Conservation (phyloP, 371 early-diverging fungal genomes). For the Cokeromyces recurvatus region DNA sequence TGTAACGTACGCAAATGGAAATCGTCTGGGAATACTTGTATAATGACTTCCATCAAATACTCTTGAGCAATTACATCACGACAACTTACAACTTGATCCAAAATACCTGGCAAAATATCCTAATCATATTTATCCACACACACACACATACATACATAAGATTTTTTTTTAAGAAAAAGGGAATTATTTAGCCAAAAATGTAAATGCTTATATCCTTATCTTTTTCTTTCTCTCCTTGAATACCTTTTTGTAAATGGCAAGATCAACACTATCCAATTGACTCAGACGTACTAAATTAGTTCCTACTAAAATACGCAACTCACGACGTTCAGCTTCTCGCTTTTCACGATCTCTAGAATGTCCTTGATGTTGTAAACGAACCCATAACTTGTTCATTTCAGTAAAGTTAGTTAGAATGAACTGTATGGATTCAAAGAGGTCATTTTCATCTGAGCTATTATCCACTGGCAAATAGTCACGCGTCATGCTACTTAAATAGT, state of each 20-base stretch:
- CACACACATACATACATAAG: neutral
- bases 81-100: conserved; percentile 90
- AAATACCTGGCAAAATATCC: conserved; percentile 80
- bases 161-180: neutral
- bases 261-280: conserved; percentile 79
- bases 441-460: conserved; percentile 19
- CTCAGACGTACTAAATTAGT: conserved; percentile 87
- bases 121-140: conserved; percentile 8
- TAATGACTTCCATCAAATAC: conserved; percentile 93
- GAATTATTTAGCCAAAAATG: too few species aligned
- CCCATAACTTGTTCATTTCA: conserved; percentile 98
- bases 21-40: conserved; percentile 92
- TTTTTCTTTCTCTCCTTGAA: too few species aligned
- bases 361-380: conserved; percentile 92
- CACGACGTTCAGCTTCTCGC: conserved; percentile 88
- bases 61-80: conserved; percentile 92
- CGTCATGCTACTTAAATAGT: conserved; percentile 90
- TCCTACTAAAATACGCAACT: conserved; percentile 90
- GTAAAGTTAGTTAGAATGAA: conserved; percentile 92
- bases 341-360: conserved; percentile 86
- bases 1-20: conserved; percentile 88
- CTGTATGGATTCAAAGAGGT: conserved; percentile 64
- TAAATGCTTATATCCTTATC: too few species aligned
- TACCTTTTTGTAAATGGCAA: conserved; percentile 71
- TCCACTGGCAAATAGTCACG: conserved; percentile 78